Conservation (phyloP, 768 basidiomycete genomes). For the Lepiota venenata region DNA sequence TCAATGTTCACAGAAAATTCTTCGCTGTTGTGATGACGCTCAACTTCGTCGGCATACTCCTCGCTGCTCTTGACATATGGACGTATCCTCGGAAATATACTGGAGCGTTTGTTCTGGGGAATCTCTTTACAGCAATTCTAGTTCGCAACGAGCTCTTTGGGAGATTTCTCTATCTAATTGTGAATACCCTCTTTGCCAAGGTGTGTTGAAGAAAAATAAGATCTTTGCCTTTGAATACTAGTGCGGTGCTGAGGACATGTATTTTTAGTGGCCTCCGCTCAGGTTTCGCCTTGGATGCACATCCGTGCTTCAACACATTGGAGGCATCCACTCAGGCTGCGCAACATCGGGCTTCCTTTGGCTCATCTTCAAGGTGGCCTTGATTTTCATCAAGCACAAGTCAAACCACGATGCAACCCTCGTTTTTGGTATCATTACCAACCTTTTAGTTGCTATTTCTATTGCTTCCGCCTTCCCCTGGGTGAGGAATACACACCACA, state of each 20-base stretch:
- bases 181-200: constrained; percentile 80
- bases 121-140: constrained; percentile 67
- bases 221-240: background rate
- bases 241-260: constrained; percentile 8
- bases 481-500: constrained; percentile 80
- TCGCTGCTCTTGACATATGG: constrained; percentile 65
- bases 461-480: constrained; percentile 72
- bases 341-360: constrained; percentile 71
- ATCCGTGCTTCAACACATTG: constrained; percentile 72
- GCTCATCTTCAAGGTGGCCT: constrained; percentile 60
- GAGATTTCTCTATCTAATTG: constrained; percentile 65
- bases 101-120: constrained; percentile 73
- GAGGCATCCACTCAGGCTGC: constrained; percentile 84
- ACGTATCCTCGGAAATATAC: constrained; percentile 63
- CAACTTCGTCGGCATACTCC: constrained; percentile 56
- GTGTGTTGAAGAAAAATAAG: constrained; percentile 27
- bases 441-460: constrained; percentile 55
- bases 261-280: constrained; percentile 40
- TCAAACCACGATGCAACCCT: constrained; percentile 53
- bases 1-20: constrained; percentile 52
- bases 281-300: constrained; percentile 67
- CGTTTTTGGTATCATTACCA: constrained; percentile 58
- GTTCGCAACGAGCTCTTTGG: constrained; percentile 84
- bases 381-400: constrained; percentile 48
- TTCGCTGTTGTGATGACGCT: constrained; percentile 58